Base-by-base conservation (phyloP, 2,329 filamentous ascomycete genomes). In the Trichophyton benhamiae region DNA sequence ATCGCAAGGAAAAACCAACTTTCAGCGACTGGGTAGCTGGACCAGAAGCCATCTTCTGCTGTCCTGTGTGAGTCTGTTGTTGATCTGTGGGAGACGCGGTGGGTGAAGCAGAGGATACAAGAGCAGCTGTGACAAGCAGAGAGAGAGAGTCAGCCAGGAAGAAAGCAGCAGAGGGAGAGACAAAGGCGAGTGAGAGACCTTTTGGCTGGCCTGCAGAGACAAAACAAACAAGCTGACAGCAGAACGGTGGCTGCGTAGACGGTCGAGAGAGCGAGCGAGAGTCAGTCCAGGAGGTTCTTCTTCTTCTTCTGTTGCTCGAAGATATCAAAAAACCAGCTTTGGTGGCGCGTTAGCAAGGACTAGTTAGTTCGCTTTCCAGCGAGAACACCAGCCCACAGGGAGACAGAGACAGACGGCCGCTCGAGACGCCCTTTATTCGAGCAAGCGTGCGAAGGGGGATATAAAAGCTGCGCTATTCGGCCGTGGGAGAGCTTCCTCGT, bases 1-100 rank as follows among this genome's bases (percentile, higher is more conserved):
- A 57, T 57, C 60, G 38, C 36, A 38, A 41, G 7, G 33, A 20
- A 8, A 22, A 38, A 60, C 80, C 68, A 79, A 94, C 90, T 89
- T 96, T 95, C 74, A 95, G 79, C 69, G 89, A 95, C 79, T 95
- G 89, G 72, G 91, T 92, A 71, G 88, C 88, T 64, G 87, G 87
- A 76, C 87, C 85, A 71, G 88, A 87, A 82, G 92, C 92, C 81
- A 83, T 87, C 67, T 65, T 44, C 41, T 65, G 41, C 11, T 60
- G 42, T 25, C 42, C 38, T 63, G 57, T 6, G 27, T 30, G 27
- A 30, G 49, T 55, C 64, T 58, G 48, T 59, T 55, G 59, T 62
- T 64, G 33, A 44, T 63, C 62, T 63, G 53, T 59, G n/a, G 7
- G 22, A 61, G 65, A 66, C 64, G 61, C 30, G 27, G 63, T 57